Base-by-base conservation (phyloP, 2,329 filamentous ascomycete species). In the Trematosphaeria pertusa region DNA sequence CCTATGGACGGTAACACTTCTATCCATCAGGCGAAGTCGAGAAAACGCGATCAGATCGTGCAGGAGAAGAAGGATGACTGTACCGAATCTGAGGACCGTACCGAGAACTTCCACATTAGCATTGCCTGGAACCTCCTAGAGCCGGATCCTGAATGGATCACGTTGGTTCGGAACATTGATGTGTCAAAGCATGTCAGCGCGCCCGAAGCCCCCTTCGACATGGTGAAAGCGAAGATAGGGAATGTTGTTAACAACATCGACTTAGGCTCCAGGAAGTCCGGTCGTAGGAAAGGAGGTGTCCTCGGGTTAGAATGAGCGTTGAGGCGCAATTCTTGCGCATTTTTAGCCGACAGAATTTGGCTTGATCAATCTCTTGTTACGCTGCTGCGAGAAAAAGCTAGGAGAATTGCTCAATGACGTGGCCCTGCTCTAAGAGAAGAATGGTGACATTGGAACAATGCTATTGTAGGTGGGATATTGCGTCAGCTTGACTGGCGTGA, bases 41-140 rank as follows among this genome's bases (percentile, higher is more conserved):
- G 44, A 33, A 56, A 51, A 45, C 54, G 48, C 38, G 31, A 43
- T 11, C 34, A 52, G 24, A 20, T 31, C 17, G 37, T 46, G 18
- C 31, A n/a, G 15, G 39, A 24, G 4, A 28, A 31, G 6, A 40
- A 40, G 26, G 48, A 30, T 45, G 22, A 19, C 19, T 24, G 15
- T 19, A 4, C 34, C 20, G 21, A 28, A 21, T 14, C 20, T 11
- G 22, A 46, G 24, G 78, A 84, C 57, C 69, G 70, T 43, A 79
- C 80, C 4, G 70, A 78, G 37, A 83, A 81, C 17, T 97, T 97
- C 64, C 94, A 99, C 71, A 76, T 97, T 49, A 96, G 91, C 35
- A 84, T 99, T 45, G 94, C 87, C 0, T 97, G 93, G 94, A 87
- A 67, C 34, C 54, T 74, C 18, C 42, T 48, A 9, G 64, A 67